Conservation (phyloP, 139 green algal genomes). For the Picochlorum sp. region DNA sequence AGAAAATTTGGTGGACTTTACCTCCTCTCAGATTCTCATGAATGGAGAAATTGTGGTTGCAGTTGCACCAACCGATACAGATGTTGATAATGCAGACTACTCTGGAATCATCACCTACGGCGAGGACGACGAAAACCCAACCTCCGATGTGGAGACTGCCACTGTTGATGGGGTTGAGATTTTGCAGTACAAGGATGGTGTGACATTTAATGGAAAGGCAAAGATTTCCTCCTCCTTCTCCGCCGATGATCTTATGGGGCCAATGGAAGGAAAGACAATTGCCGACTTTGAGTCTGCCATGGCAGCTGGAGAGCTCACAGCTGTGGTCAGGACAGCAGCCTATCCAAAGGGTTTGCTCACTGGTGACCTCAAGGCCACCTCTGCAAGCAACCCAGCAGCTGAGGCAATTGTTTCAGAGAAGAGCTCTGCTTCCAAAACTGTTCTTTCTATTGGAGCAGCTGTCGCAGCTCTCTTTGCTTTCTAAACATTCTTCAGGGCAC, state of each 20-base stretch:
- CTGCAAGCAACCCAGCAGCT: neutral
- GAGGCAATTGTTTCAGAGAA: neutral
- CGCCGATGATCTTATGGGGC: neutral
- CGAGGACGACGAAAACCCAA: neutral
- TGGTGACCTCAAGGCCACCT: neutral
- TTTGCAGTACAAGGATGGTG: neutral
- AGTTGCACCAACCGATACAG: neutral
- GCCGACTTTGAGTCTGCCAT: neutral
- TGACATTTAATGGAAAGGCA: neutral
- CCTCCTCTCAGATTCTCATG: neutral
- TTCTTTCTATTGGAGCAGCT: too few relatives aligned
- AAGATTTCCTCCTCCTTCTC: neutral
- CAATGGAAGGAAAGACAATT: constrained; percentile 4
- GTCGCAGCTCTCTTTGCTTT: too few relatives aligned
- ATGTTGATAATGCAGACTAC: constrained; percentile 2
- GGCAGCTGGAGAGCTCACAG: neutral
- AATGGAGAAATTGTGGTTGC: neutral
- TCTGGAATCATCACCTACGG: neutral
- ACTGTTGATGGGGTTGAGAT: neutral
- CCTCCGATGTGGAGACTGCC: neutral
- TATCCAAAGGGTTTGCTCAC: neutral
- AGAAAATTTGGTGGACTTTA: neutral
- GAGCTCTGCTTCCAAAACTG: neutral
- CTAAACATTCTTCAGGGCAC: too few relatives aligned
- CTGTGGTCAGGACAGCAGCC: neutral